Evolutionary conservation across 768 basidiomycete genomes (phyloP).

Genomic region (Boletus rubroflammeus): DNA sequence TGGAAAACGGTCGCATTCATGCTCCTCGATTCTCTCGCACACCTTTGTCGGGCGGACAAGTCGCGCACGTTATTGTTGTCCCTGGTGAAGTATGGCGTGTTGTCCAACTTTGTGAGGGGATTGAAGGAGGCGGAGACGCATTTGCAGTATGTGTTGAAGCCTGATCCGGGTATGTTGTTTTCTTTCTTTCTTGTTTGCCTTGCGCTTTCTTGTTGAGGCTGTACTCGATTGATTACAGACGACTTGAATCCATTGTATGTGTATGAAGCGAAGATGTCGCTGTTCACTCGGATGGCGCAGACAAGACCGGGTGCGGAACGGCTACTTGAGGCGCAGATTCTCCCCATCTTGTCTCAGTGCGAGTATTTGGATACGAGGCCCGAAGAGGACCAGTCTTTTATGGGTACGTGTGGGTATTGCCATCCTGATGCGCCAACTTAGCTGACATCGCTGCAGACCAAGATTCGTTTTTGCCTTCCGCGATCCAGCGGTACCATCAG

Average conservation of each 20-base stretch:
- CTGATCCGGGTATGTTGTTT: conserved; percentile 74
- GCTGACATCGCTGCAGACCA: conserved; percentile 47
- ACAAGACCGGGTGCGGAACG: conserved; percentile 81
- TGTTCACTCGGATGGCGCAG: conserved; percentile 82
- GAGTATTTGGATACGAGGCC: conserved; percentile 86
- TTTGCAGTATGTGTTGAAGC: conserved; percentile 73
- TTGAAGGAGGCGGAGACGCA: conserved; percentile 79
- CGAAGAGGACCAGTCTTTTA: conserved; percentile 75
- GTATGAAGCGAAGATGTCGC: conserved; percentile 91
- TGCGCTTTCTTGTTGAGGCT: neutral
- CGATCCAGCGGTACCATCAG: conserved; percentile 88
- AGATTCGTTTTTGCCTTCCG: conserved; percentile 84
- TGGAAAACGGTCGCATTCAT: conserved; percentile 97
- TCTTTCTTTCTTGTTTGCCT: neutral
- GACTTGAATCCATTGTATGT: conserved; percentile 90
- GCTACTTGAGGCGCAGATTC: conserved; percentile 71
- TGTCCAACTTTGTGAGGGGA: conserved; percentile 77
- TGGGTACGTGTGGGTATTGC: conserved; percentile 50
- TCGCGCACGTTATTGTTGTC: conserved; percentile 57
- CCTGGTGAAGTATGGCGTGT: conserved; percentile 69
- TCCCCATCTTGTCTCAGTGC: conserved; percentile 74
- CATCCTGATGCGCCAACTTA: neutral
- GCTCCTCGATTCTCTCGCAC: conserved; percentile 76
- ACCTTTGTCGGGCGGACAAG: conserved; percentile 67
- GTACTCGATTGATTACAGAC: conserved; percentile 48